Evolutionary conservation across 177 flowering plant species (phyloP).

Genomic region (Tripterygium wilfordii): DNA sequence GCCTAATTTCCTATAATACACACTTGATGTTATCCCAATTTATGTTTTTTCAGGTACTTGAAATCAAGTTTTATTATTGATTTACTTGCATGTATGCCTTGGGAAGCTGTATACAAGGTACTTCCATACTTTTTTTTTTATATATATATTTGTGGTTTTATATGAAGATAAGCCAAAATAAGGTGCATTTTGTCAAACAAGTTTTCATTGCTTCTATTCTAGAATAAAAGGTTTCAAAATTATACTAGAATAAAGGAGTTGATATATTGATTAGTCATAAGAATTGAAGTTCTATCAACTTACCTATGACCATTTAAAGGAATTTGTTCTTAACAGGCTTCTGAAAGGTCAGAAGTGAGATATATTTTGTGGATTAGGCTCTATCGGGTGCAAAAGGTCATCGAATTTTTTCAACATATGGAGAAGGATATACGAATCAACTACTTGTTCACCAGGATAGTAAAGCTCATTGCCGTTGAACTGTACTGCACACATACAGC

Average conservation of each 20-base stretch:
- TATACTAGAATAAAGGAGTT: too few species aligned
- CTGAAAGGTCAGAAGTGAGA: constrained; percentile 65
- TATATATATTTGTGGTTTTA: too few species aligned
- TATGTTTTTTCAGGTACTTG: constrained; percentile 44
- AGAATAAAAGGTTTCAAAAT: too few species aligned
- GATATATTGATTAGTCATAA: too few species aligned
- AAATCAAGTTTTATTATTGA: constrained; percentile 63
- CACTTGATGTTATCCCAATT: neutral
- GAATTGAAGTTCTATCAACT: too few species aligned
- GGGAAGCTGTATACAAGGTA: constrained; percentile 87
- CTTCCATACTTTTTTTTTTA: neutral
- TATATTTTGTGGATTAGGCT: constrained; percentile 77
- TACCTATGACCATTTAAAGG: too few species aligned
- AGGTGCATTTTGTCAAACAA: too few species aligned
- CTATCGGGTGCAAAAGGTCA: constrained; percentile 51
- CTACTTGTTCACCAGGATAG: constrained; percentile 67
- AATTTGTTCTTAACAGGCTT: constrained; percentile 39
- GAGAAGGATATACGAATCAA: constrained; percentile 83
- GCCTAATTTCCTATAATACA: too few species aligned
- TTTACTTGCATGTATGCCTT: constrained; percentile 76
- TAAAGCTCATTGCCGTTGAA: constrained; percentile 75
- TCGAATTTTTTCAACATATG: constrained; percentile 44
- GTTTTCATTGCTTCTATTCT: too few species aligned
- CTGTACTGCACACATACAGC: constrained; percentile 89
- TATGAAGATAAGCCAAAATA: too few species aligned